Percentiles rank a stretch among this genome's conserved stretches.
These are phyloP conservation scores for Musa schizocarpa DNA, from an alignment of 176 grass and related monocot genomes.

Conservation along the genomic window DNA sequence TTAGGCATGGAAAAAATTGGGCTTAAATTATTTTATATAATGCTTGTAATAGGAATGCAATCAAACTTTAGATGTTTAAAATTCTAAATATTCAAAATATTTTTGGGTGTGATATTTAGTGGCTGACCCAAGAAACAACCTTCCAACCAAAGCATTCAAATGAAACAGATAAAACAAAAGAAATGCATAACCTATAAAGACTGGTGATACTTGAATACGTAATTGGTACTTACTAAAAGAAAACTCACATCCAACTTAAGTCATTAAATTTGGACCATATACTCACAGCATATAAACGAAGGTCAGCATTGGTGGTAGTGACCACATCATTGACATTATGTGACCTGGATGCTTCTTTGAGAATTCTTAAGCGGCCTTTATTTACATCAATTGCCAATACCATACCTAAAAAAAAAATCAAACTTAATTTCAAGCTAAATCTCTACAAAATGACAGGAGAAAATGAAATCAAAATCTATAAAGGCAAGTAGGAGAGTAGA, in stretches of 20 bases:
- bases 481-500: background rate
- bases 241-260: background rate
- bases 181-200: background rate
- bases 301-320: conserved; percentile 52
- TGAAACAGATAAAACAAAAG: background rate
- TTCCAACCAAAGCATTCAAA: background rate
- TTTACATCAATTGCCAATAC: conserved; percentile 83
- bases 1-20: background rate
- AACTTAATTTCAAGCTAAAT: background rate
- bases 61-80: too few relatives aligned
- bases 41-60: too few relatives aligned
- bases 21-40: background rate
- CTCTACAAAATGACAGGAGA: background rate
- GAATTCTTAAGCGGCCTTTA: conserved; percentile 80
- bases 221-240: background rate
- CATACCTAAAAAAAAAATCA: conserved; percentile 37
- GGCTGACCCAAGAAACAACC: too few relatives aligned
- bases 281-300: conserved; percentile 79
- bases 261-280: background rate
- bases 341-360: conserved; percentile 61
- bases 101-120: background rate
- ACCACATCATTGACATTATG: conserved; percentile 57
- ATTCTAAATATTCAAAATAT: background rate
- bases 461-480: background rate
- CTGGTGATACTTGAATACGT: background rate